phyloP scores from a whole-genome alignment of 2,329 filamentous ascomycete species.

The Fragosphaeria purpurea region DNA sequence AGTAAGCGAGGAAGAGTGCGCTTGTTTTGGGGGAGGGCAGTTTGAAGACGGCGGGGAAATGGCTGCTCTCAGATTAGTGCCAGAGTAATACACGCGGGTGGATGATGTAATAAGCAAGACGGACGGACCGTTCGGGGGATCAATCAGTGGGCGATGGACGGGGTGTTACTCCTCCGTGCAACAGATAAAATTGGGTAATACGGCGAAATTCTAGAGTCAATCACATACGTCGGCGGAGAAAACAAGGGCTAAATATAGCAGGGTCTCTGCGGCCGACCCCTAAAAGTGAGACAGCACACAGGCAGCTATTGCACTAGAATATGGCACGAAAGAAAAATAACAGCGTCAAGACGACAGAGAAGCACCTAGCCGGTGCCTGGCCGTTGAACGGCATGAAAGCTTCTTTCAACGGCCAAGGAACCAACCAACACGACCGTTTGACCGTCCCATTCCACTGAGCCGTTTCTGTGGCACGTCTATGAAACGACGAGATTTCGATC shows the following conservation, averaged over 20 bases:
- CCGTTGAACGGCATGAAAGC: too few relatives aligned
- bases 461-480: too few relatives aligned
- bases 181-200: too few relatives aligned
- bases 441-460: too few relatives aligned
- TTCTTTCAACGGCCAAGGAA: too few relatives aligned
- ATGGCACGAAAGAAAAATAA: neutral
- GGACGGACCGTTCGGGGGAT: neutral
- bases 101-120: conserved; percentile 10
- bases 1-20: neutral
- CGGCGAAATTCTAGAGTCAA: too few relatives aligned
- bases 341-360: neutral
- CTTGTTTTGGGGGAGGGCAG: neutral
- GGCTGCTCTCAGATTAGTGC: too few relatives aligned
- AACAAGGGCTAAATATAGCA: neutral
- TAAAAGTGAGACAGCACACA: neutral
- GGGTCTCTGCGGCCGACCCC: neutral
- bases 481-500: too few relatives aligned
- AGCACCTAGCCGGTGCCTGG: neutral
- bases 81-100: neutral
- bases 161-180: too few relatives aligned
- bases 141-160: neutral
- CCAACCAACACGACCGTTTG: too few relatives aligned
- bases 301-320: neutral
- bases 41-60: conserved; percentile 5
- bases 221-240: neutral